phyloP scores from a whole-genome alignment of 2,329 filamentous ascomycete species.

The Penicillium sclerotiorum region DNA sequence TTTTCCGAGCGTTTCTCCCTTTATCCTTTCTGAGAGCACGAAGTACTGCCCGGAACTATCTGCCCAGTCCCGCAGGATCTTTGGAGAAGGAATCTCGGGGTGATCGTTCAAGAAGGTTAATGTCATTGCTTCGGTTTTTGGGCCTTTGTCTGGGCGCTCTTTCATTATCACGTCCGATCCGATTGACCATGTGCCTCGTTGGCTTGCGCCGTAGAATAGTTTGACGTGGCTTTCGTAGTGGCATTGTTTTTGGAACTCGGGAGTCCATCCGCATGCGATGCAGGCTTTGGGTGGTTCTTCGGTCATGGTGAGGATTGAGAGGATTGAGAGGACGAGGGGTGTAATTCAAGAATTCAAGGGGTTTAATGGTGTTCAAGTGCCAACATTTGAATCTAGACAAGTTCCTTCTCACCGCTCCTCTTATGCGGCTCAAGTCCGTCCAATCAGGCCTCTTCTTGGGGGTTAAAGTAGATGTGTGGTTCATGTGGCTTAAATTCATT shows the following conservation, averaged over 20 bases:
- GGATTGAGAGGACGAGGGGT: background rate
- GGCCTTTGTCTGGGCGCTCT: slow-evolving; percentile 22
- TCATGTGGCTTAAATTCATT: too few species aligned
- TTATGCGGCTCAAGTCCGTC: too few species aligned
- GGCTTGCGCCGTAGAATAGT: slow-evolving; percentile 16
- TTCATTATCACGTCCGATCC: slow-evolving; percentile 25
- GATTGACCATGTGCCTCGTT: slow-evolving; percentile 20
- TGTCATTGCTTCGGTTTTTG: slow-evolving; percentile 12
- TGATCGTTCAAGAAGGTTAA: slow-evolving; percentile 9
- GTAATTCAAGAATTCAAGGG: background rate
- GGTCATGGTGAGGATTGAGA: background rate
- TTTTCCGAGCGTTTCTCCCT: slow-evolving; percentile 20
- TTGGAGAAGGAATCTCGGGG: slow-evolving; percentile 16
- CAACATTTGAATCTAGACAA: too few species aligned
- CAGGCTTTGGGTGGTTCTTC: background rate
- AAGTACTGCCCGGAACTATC: slow-evolving; percentile 21
- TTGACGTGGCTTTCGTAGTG: slow-evolving; percentile 11
- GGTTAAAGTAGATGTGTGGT: too few species aligned
- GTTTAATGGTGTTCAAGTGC: too few species aligned
- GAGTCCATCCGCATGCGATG: background rate
- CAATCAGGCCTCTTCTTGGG: too few species aligned
- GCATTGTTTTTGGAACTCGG: background rate
- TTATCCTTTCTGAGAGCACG: slow-evolving; percentile 15
- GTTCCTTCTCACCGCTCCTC: too few species aligned
- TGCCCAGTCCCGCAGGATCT: slow-evolving; percentile 20